Base-by-base conservation (phyloP, 2,329 filamentous ascomycete genomes). In the Aspergillus aculeatus region DNA sequence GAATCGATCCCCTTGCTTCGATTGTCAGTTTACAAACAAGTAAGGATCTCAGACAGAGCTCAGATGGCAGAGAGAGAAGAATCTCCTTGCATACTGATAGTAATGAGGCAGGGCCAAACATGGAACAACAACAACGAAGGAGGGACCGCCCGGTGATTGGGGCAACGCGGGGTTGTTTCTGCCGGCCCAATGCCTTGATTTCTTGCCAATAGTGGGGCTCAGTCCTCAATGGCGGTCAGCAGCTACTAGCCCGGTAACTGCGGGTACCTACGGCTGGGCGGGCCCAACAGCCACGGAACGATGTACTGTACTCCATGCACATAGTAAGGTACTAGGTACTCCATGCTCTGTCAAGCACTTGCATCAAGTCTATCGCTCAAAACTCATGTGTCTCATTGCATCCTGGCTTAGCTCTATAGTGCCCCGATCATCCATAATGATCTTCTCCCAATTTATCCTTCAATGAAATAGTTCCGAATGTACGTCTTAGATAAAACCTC, bases 91-190 rank as follows among this genome's bases (percentile, higher is more conserved):
- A 49, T 55, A 31, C 54, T 23, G 23, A 47, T 31, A 38, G 26
- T 29, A 29, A 9, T 29, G 26, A 4, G 26, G 7, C 31, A 60
- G 21, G 26, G 55, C 50, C 55, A 56, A 58, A 61, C 47, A 24
- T 21, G 23, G 59, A 29, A 61, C 47, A 54, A 57, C 51, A 60
- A 55, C 47, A 59, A 58, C 48, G 49, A 56, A 50, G 38, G 51
- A 59, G 54, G 47, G 44, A 56, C 52, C 44, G 49, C 41, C 60
- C 54, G 55, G 53, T 64, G 61, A 67, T 66, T 67, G 65, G 62
- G 54, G 54, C 69, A 57, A 67, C 66, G 69, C 66, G 71, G 71
- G 71, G 71, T 58, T 47, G n/a, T 67, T 73, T 71, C 60, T 73
- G 72, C 71, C 71, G 41, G 66, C 67, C 69, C 69, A 68, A 67